Evolutionary conservation across 768 basidiomycete species (phyloP).

Genomic region (Crucibulum laeve): DNA sequence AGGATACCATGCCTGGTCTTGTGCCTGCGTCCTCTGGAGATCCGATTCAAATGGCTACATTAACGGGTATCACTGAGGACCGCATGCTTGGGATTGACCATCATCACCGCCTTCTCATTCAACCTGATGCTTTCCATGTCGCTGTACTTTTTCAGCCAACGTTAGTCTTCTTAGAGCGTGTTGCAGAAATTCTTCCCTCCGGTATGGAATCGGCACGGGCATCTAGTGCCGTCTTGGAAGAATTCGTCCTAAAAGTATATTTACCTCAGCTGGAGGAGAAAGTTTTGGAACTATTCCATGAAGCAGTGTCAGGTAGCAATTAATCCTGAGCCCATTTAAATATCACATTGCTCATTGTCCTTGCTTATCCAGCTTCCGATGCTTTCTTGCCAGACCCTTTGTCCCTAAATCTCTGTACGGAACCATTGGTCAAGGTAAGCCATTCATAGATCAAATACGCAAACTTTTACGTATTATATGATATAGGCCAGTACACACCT

Average conservation of each 20-base stretch:
- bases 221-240: conserved; percentile 75
- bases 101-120: conserved; percentile 81
- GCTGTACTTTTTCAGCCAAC: conserved; percentile 94
- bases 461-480: background rate
- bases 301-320: conserved; percentile 66
- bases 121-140: conserved; percentile 92
- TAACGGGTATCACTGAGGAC: conserved; percentile 66
- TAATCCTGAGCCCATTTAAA: conserved; percentile 1
- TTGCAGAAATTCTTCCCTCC: conserved; percentile 68
- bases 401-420: conserved; percentile 57
- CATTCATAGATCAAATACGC: conserved; percentile 1
- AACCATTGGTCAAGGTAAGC: conserved; percentile 76
- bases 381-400: conserved; percentile 82
- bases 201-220: conserved; percentile 62
- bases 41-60: conserved; percentile 48
- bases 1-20: conserved; percentile 91
- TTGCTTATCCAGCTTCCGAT: conserved; percentile 57
- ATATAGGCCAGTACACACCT: conserved; percentile 75
- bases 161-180: conserved; percentile 73
- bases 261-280: conserved; percentile 95
- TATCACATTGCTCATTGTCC: background rate
- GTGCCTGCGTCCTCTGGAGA: conserved; percentile 68
- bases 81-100: conserved; percentile 68
- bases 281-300: conserved; percentile 81
- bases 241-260: conserved; percentile 91